Evolutionary conservation across 202 grass and related monocot genomes (phyloP).

Genomic region (Carex arenaria): DNA sequence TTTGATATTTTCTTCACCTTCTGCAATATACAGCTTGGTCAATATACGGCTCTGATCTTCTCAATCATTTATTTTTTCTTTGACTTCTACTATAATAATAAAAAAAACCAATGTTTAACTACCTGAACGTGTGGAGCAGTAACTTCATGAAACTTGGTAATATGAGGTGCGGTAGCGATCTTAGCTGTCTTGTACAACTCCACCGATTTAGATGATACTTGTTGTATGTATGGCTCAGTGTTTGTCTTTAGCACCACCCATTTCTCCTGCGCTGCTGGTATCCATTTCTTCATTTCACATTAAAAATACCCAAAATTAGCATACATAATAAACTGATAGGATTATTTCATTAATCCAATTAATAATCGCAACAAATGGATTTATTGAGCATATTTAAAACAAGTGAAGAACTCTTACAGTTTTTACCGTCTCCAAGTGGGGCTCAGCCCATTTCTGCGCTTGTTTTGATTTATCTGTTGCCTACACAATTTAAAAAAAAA

Average conservation of each 20-base stretch:
- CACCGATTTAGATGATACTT: conserved; percentile 49
- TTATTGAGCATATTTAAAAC: background rate
- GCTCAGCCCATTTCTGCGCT: conserved; percentile 75
- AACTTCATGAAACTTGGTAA: conserved; percentile 54
- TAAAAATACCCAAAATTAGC: background rate
- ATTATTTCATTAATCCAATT: background rate
- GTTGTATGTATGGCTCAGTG: conserved; percentile 57
- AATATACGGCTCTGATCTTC: conserved; percentile 85
- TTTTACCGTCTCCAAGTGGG: conserved; percentile 68
- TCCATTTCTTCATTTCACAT: conserved; percentile 64
- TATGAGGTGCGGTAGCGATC: conserved; percentile 42
- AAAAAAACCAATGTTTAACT: conserved; percentile 4
- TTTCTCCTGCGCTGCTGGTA: conserved; percentile 67
- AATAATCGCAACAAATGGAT: background rate
- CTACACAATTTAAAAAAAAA: conserved; percentile 24
- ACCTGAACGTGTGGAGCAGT: conserved; percentile 79
- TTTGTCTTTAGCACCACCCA: conserved; percentile 56
- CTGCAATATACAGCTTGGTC: conserved; percentile 61
- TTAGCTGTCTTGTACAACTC: conserved; percentile 63
- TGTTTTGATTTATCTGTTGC: conserved; percentile 71
- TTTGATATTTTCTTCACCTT: conserved; percentile 77
- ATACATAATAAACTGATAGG: background rate
- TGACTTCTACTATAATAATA: background rate
- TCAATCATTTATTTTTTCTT: conserved; percentile 15
- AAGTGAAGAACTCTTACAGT: conserved; percentile 34